Evolutionary conservation across 768 basidiomycete species (phyloP).

Genomic region (Suillus placidus): DNA sequence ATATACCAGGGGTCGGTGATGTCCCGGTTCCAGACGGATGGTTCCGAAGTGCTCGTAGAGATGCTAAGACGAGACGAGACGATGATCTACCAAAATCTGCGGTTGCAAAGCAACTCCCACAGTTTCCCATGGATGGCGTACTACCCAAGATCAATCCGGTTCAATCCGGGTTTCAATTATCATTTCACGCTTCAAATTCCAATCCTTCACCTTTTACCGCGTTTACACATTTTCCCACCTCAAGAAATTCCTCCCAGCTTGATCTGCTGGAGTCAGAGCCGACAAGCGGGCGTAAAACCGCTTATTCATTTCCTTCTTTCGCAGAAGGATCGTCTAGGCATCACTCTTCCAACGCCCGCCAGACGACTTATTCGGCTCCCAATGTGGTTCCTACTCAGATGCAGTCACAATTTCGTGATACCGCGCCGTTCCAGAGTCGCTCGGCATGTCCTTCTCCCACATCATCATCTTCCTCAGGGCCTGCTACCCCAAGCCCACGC

Average conservation of each 20-base stretch:
- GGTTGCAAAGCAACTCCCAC: constrained; percentile 41
- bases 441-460: constrained; percentile 34
- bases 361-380: constrained; percentile 38
- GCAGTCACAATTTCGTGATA: constrained; percentile 25
- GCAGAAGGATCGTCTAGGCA: constrained; percentile 15
- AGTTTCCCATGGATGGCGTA: constrained; percentile 36
- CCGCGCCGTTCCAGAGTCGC: constrained; percentile 23
- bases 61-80: constrained; percentile 49
- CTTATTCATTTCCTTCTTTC: constrained; percentile 35
- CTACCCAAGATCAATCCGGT: constrained; percentile 22
- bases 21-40: constrained; percentile 72
- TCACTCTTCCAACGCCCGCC: constrained; percentile 26
- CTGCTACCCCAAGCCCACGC: constrained; percentile 40
- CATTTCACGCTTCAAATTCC: constrained; percentile 27
- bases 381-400: constrained; percentile 22
- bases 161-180: constrained; percentile 18
- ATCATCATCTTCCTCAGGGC: constrained; percentile 41
- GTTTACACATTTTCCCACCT: constrained; percentile 37
- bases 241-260: constrained; percentile 28
- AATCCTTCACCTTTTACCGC: constrained; percentile 19
- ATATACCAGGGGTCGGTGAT: constrained; percentile 66
- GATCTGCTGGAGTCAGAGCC: constrained; percentile 25
- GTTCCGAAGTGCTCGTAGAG: constrained; percentile 77
- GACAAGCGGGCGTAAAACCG: constrained; percentile 25
- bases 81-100: constrained; percentile 51